A percentile compares a stretch with the other conserved stretches of the same genome.
These are phyloP conservation scores for Euphorbia peplus DNA, from an alignment of 345 rosid species.

Conservation along the genomic window DNA sequence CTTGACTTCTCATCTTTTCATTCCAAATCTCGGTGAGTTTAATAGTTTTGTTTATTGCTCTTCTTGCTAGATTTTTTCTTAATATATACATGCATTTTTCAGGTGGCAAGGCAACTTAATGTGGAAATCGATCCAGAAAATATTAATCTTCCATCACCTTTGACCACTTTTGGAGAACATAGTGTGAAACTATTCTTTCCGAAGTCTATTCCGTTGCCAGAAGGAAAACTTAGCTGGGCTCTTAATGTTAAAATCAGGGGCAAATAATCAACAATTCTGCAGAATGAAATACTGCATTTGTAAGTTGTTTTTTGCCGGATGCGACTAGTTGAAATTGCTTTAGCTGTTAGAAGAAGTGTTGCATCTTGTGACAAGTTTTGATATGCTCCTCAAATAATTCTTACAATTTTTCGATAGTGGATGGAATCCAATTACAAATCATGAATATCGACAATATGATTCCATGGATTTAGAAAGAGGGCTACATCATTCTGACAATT, in stretches of 20 bases:
- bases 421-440: not conserved
- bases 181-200: slow-evolving; percentile 76
- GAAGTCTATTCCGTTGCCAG: slow-evolving; percentile 73
- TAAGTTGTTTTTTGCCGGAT: not conserved
- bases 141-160: slow-evolving; percentile 52
- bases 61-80: not conserved
- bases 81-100: slow-evolving; percentile 2
- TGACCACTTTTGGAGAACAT: slow-evolving; percentile 68
- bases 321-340: not conserved
- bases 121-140: slow-evolving; percentile 75
- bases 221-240: slow-evolving; percentile 72
- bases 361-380: not conserved
- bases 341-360: not conserved
- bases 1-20: not conserved
- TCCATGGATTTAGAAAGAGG: not conserved
- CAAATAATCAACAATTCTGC: slow-evolving; percentile 28
- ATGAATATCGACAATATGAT: not conserved
- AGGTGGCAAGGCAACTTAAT: slow-evolving; percentile 84
- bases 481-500: not conserved
- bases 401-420: not conserved
- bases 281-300: not conserved
- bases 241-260: slow-evolving; percentile 80
- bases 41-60: not conserved
- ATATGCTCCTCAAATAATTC: not conserved
- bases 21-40: not conserved